phyloP scores from a whole-genome alignment of 176 grass and related monocot species.

The Urochloa ruziziensis region DNA sequence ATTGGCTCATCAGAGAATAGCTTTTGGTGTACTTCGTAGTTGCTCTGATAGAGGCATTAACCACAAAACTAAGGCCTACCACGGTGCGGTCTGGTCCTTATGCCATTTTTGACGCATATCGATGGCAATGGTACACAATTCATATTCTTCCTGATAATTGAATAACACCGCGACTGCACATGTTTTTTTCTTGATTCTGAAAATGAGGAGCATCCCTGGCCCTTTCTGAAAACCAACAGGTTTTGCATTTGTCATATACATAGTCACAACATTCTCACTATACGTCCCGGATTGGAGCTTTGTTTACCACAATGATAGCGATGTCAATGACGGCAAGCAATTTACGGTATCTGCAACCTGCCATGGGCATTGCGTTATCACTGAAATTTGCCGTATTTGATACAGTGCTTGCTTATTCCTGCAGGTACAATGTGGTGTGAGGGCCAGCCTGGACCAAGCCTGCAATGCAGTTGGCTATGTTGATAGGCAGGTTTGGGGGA shows the following conservation, averaged over 20 bases:
- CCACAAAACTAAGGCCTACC: conserved; percentile 41
- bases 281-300: conserved; percentile 67
- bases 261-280: conserved; percentile 41
- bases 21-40: conserved; percentile 70
- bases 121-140: conserved; percentile 60
- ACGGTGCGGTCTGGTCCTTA: conserved; percentile 30
- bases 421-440: conserved; percentile 60
- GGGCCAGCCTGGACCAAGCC: conserved; percentile 51
- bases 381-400: not conserved
- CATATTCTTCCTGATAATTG: not conserved
- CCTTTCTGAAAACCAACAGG: conserved; percentile 34
- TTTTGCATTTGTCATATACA: conserved; percentile 51
- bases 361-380: not conserved
- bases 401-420: conserved; percentile 11
- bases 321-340: conserved; percentile 56
- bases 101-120: conserved; percentile 49
- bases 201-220: not conserved
- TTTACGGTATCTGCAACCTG: conserved; percentile 36
- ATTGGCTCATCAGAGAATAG: conserved; percentile 53
- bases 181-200: not conserved
- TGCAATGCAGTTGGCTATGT: conserved; percentile 71
- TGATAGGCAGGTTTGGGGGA: conserved; percentile 62
- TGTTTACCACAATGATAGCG: conserved; percentile 36
- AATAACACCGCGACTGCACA: not conserved
- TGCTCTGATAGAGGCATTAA: conserved; percentile 59